phyloP scores from a whole-genome alignment of 2,329 filamentous ascomycete species.

The Phaeosphaeria sp. region DNA sequence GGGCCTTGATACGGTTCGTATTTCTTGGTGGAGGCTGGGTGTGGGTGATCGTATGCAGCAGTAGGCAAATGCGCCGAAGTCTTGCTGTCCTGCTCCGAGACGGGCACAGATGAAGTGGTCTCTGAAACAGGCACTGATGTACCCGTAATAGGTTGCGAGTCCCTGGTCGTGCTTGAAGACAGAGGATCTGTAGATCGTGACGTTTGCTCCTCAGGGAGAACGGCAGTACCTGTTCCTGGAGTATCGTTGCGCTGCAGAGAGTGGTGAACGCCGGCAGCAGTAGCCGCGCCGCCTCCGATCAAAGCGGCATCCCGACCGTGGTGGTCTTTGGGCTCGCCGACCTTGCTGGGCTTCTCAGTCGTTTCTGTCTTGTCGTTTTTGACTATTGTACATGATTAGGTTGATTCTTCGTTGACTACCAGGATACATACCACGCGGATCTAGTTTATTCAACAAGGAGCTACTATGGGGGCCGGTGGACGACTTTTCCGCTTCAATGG shows the following conservation, averaged over 20 bases:
- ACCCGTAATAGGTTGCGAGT: neutral
- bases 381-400: neutral
- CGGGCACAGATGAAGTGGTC: neutral
- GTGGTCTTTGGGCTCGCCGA: slow-evolving; percentile 1
- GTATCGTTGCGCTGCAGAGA: slow-evolving; percentile 11
- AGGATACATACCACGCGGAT: neutral
- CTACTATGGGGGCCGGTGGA: neutral
- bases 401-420: neutral
- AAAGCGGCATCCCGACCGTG: slow-evolving; percentile 29
- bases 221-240: slow-evolving; percentile 6
- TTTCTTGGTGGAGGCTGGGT: neutral
- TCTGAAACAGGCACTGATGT: neutral
- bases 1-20: slow-evolving; percentile 4
- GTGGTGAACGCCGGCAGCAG: slow-evolving; percentile 2
- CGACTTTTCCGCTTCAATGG: neutral
- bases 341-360: neutral
- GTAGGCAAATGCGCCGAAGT: slow-evolving; percentile 8
- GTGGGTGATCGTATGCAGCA: neutral
- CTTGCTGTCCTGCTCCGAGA: neutral
- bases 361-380: neutral
- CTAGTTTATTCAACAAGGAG: slow-evolving; percentile 7
- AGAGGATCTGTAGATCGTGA: slow-evolving; percentile 1
- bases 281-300: slow-evolving; percentile 5
- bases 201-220: slow-evolving; percentile 3
- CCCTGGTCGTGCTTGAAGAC: neutral